Percentiles rank a stretch among this genome's conserved stretches.
Conservation (phyloP, 371 early-diverging fungal species). For the Mucor sp. region DNA sequence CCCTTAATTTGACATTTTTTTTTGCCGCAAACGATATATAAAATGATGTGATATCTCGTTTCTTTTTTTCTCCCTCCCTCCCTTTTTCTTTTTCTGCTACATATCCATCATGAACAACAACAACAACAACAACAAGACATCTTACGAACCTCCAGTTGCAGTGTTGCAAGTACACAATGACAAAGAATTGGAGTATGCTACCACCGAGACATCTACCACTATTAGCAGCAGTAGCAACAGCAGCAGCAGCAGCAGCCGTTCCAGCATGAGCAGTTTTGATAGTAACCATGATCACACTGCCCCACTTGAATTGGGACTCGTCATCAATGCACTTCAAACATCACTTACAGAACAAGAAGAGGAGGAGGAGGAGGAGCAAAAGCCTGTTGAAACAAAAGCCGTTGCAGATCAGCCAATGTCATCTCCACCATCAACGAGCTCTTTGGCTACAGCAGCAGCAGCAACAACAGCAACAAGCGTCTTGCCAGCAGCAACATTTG, state of each 20-base stretch:
- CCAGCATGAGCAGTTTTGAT: conserved; percentile 22
- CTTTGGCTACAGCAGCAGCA: background rate
- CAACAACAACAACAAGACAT: too few relatives aligned
- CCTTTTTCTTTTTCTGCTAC: background rate
- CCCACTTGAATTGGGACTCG: conserved; percentile 14
- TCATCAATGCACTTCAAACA: conserved; percentile 19
- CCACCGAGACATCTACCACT: background rate
- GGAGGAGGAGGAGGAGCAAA: background rate
- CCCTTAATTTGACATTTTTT: background rate
- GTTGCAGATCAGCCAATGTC: background rate
- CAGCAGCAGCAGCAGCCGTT: background rate
- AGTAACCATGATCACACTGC: conserved; percentile 9
- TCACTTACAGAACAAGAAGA: background rate
- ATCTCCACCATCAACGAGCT: background rate
- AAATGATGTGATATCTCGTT: background rate
- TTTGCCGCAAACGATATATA: background rate
- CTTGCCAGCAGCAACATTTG: background rate
- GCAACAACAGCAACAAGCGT: background rate
- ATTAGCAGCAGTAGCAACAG: background rate
- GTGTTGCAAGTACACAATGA: conserved; percentile 4
- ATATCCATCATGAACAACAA: background rate
- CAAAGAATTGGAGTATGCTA: conserved; percentile 4
- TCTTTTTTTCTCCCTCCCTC: background rate
- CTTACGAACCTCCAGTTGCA: background rate
- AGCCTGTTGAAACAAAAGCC: background rate